Evolutionary conservation across 208 protist genomes (phyloP).

Genomic region (Wallacemonas collosoma): DNA sequence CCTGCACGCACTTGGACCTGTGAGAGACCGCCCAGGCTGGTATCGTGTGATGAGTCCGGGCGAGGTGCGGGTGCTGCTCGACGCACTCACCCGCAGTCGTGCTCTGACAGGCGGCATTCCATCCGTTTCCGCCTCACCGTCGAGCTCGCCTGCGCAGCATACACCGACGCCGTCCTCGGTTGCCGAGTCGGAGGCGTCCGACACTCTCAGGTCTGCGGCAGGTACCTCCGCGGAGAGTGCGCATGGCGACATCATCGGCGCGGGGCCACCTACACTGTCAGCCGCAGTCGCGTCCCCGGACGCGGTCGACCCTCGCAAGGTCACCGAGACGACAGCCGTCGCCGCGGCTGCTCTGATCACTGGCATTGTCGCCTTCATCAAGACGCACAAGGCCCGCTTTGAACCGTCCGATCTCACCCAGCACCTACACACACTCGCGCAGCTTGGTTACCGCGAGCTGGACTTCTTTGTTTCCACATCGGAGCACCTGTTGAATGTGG

Average conservation of each 20-base stretch:
- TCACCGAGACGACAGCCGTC: not conserved
- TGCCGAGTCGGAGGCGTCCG: too few relatives aligned
- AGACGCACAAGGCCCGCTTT: conserved; percentile 40
- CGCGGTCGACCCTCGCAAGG: not conserved
- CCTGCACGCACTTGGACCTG: conserved; percentile 46
- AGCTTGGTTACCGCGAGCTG: conserved; percentile 69
- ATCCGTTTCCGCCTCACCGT: not conserved
- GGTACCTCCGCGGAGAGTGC: not conserved
- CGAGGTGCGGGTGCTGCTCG: conserved; percentile 53
- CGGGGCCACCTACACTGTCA: too few relatives aligned
- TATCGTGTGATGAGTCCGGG: conserved; percentile 39
- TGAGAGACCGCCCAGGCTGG: conserved; percentile 39
- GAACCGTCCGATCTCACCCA: conserved; percentile 49
- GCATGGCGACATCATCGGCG: not conserved
- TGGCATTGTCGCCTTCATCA: conserved; percentile 65
- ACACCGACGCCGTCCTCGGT: too few relatives aligned
- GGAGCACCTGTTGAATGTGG: conserved; percentile 55
- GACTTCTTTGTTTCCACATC: conserved; percentile 72
- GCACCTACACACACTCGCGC: conserved; percentile 56
- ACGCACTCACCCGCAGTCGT: conserved; percentile 50
- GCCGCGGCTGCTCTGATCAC: conserved; percentile 46
- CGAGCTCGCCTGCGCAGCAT: too few relatives aligned
- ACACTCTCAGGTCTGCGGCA: not conserved
- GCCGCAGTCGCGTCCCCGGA: too few relatives aligned
- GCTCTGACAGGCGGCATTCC: conserved; percentile 6